Evolutionary conservation across 2,329 filamentous ascomycete species (phyloP).

Genomic region (Aureobasidium sp.): DNA sequence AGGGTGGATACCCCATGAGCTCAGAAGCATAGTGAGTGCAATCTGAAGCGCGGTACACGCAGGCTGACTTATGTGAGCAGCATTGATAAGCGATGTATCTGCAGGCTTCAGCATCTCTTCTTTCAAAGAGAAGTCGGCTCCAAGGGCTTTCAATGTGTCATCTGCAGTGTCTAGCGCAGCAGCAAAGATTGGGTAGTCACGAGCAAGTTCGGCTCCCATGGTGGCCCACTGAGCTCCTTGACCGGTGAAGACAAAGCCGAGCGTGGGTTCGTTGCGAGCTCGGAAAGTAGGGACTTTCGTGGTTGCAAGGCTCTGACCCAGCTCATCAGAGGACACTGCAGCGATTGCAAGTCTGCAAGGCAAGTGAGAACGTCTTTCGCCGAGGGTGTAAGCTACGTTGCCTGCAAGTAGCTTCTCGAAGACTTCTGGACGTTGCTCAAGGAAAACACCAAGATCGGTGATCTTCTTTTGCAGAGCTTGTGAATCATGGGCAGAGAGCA

Average conservation of each 20-base stretch:
- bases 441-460: not conserved
- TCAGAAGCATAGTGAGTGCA: conserved; percentile 38
- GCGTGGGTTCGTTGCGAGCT: not conserved
- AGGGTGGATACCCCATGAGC: conserved; percentile 21
- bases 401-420: conserved; percentile 3
- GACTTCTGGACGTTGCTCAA: conserved; percentile 4
- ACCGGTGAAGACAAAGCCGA: conserved; percentile 27
- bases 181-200: conserved; percentile 3
- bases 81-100: not conserved
- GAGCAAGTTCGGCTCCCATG: conserved; percentile 21
- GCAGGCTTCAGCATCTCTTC: not conserved
- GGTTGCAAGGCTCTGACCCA: not conserved
- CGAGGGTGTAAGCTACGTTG: conserved; percentile 4
- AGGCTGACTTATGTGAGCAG: conserved; percentile 33
- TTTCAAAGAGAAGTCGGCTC: conserved; percentile 1
- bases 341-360: conserved; percentile 1
- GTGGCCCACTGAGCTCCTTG: conserved; percentile 30
- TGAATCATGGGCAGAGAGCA: not conserved
- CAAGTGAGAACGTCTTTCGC: not conserved
- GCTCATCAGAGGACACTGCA: not conserved
- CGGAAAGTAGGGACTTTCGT: not conserved
- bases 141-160: not conserved
- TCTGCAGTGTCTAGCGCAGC: not conserved
- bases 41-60: conserved; percentile 50
- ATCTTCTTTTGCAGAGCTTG: conserved; percentile 5